Evolutionary conservation across 306 rosid genomes (phyloP).

Genomic region (Astragalus glycyphyllos): DNA sequence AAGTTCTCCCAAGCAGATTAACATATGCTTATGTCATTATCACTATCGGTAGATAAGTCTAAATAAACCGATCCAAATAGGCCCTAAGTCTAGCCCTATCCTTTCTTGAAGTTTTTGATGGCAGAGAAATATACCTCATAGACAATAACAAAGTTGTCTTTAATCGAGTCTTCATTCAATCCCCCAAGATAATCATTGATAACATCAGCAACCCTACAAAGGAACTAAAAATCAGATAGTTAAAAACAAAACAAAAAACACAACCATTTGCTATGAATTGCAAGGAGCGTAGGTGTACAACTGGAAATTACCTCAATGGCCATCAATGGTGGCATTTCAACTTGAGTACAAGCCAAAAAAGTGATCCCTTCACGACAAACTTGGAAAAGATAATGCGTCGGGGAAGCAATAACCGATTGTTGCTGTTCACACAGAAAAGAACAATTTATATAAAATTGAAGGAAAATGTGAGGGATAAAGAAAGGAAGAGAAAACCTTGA

Average conservation of each 20-base stretch:
- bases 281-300: neutral
- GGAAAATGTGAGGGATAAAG: neutral
- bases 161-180: slow-evolving; percentile 84
- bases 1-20: no score
- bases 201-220: slow-evolving; percentile 95
- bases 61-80: no score
- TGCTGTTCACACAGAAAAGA: slow-evolving; percentile 52
- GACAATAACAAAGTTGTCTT: slow-evolving; percentile 89
- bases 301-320: slow-evolving; percentile 75
- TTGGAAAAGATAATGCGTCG: slow-evolving; percentile 96
- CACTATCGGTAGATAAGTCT: no score
- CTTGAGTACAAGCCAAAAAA: slow-evolving; percentile 94
- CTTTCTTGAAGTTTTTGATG: neutral
- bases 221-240: slow-evolving; percentile 74
- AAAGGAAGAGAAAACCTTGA: slow-evolving; percentile 72
- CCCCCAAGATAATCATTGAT: slow-evolving; percentile 88
- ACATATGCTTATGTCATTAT: no score
- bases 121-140: slow-evolving; percentile 64
- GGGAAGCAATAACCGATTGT: slow-evolving; percentile 93
- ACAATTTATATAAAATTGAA: neutral
- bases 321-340: slow-evolving; percentile 98
- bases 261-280: neutral
- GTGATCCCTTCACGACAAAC: slow-evolving; percentile 88
- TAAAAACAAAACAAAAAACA: slow-evolving; percentile 37
- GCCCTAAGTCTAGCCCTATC: neutral